Evolutionary conservation across 768 basidiomycete species (phyloP).

Genomic region (Boletus pseudopeckii): DNA sequence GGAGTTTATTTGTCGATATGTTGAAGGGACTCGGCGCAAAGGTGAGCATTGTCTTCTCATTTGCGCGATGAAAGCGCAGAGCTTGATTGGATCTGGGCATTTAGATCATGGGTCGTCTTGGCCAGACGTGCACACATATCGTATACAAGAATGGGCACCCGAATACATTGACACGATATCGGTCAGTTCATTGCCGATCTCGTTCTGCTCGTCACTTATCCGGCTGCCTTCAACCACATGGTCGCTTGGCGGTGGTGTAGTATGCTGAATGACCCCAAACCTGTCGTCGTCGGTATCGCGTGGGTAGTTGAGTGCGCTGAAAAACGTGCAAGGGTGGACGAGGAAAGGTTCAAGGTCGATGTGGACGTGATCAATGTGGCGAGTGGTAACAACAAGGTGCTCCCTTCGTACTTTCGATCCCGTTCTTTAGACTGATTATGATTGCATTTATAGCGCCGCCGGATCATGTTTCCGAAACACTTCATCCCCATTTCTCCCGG

Average conservation of each 20-base stretch:
- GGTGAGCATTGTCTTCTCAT: constrained; percentile 40
- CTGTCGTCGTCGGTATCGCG: constrained; percentile 75
- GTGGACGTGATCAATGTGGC: constrained; percentile 55
- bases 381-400: constrained; percentile 62
- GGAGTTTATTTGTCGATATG: constrained; percentile 81
- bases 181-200: constrained; percentile 38
- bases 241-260: constrained; percentile 30
- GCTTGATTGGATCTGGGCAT: background rate
- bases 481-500: constrained; percentile 36
- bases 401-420: background rate
- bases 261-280: constrained; percentile 62
- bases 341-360: constrained; percentile 62
- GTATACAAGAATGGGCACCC: constrained; percentile 80
- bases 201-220: background rate
- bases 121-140: constrained; percentile 77
- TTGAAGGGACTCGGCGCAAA: constrained; percentile 74
- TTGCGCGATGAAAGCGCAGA: background rate
- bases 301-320: constrained; percentile 91
- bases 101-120: constrained; percentile 62
- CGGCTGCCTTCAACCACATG: background rate
- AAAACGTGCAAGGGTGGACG: constrained; percentile 58
- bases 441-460: constrained; percentile 53
- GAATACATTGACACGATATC: constrained; percentile 70
- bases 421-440: background rate
- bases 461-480: constrained; percentile 68